A percentile compares a stretch with the other conserved stretches of the same genome.
Conservation (phyloP, 2,329 filamentous ascomycete species). For the Exserohilum turcica region DNA sequence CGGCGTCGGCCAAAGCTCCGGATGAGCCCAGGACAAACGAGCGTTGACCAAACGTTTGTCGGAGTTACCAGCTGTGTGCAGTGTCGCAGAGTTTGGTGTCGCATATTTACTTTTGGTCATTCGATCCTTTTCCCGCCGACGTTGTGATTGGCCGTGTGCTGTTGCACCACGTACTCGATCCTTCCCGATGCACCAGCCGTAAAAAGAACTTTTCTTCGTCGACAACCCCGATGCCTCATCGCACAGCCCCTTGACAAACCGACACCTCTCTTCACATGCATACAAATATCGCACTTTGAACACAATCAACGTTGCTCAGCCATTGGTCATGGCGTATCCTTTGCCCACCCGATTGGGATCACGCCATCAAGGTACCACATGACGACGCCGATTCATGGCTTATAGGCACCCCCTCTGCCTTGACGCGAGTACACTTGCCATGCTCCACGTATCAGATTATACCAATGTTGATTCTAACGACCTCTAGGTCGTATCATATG, state of each 20-base stretch:
- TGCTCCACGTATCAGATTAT: neutral
- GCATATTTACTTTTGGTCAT: neutral
- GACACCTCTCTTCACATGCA: neutral
- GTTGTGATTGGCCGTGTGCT: neutral
- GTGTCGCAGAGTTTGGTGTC: neutral
- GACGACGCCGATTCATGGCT: neutral
- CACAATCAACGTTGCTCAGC: neutral
- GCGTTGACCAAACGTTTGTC: neutral
- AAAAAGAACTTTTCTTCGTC: neutral
- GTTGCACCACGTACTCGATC: neutral
- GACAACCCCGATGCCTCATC: neutral
- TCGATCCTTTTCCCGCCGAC: neutral
- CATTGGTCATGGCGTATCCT: neutral
- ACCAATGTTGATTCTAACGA: constrained; percentile 5
- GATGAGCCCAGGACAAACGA: neutral
- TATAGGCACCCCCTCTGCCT: neutral
- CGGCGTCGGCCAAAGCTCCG: constrained; percentile 18
- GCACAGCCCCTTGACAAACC: neutral
- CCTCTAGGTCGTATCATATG: neutral
- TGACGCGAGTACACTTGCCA: neutral
- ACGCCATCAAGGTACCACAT: constrained; percentile 28
- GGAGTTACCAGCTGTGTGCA: neutral
- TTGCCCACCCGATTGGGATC: constrained; percentile 3
- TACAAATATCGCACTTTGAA: neutral
- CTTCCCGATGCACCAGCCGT: neutral